Base-by-base conservation (phyloP, 2,329 filamentous ascomycete genomes). In the Pyrenophora seminiperda region DNA sequence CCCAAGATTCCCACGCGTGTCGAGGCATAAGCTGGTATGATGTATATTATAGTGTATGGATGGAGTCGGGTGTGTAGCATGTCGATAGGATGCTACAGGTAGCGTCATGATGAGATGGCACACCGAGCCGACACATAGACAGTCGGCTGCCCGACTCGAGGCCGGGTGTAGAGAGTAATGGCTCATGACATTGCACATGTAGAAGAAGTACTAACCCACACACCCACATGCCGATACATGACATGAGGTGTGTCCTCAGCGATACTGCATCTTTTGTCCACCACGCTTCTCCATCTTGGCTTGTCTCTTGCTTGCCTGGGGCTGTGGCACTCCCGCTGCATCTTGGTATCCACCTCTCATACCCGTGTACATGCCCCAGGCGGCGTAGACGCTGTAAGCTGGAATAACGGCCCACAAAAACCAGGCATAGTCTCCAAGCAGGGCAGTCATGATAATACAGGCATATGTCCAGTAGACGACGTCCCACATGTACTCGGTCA, bases 401-500 rank as follows among this genome's bases (percentile, higher is more conserved):
- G 78, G 78, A n/a, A 80, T 70, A 0, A 75, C 67, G 3, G 59
- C 45, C 71, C 82, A 89, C 29, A 84, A 58, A 79, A 84, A 83
- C 87, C 87, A 90, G 3, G 79, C 89, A 77, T 87, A 87, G 71
- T 97, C 91, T 3, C 94, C 94, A 39, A 93, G 83, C 20, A 96
- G 57, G 13, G 88, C 81, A 11, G 87, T 91, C n/a, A 88, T 73
- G 7, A 87, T 75, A 32, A 90, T 78, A 45, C 86, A 89, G 9
- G 84, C 86, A 87, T 92, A 97, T 0, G 91, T 97, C 77, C 96
- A 91, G 83, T 96, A 97, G 44, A 96, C 79, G 41, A 96, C 84
- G 76, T 99, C 94, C 82, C 96, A 99, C 88, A 97, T 90, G 79
- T 95, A 97, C 76, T 97, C 94, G 9, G 93, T 97, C 78, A 99